Evolutionary conservation across 1,284 basidiomycete species (phyloP), one percentile per base, ranked within the genome.

Genomic region (Xerocomus tenax): DNA sequence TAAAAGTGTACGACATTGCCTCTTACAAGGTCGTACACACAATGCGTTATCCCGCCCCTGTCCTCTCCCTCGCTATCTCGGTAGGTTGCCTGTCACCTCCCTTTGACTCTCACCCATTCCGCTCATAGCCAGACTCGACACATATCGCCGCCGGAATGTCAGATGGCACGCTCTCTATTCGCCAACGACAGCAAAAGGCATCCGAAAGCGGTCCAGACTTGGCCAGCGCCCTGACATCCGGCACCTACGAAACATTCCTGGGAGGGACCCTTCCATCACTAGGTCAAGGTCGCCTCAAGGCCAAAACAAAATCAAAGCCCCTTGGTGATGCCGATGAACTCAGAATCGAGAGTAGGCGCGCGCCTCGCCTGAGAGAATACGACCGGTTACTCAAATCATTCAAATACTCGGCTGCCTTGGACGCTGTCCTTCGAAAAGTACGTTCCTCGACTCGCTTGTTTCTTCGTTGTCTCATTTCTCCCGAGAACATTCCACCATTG

Each of bases 1-100:
- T 98, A 52, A 99, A 99, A 71, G 93, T 98, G 19, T 99, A 98
- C 71, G 94, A 98, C 65, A 84, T 95, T 43, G 83, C 88, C 62
- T 85, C 86, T 34, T 95, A 94, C 74, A 88, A 89, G 61, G 96
- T 98, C 26, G 86, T 95, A 8, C 96, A 99, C 66, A 98, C 96
- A 0, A 98, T 99, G 92, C 86, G 95, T 38, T 98, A 98, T 67
- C 91, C 94, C 3, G 90, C 93, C 1, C 92, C 94, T 1, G 73
- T 99, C 3, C 74, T 99, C 5, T 91, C 84, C 61, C 73, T 98
- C 41, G 93, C 91, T n/a, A 75, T 91, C 53, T 98, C 89, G 53
- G 91, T 63, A 81, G 39, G 53, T 30, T 54, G n/a, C 46, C 42
- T 38, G 53, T 9, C 13, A 48, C 30, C 6, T 48, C 13, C 16